Evolutionary conservation across 345 rosid genomes (phyloP).

Genomic region (Syzygium jambos): DNA sequence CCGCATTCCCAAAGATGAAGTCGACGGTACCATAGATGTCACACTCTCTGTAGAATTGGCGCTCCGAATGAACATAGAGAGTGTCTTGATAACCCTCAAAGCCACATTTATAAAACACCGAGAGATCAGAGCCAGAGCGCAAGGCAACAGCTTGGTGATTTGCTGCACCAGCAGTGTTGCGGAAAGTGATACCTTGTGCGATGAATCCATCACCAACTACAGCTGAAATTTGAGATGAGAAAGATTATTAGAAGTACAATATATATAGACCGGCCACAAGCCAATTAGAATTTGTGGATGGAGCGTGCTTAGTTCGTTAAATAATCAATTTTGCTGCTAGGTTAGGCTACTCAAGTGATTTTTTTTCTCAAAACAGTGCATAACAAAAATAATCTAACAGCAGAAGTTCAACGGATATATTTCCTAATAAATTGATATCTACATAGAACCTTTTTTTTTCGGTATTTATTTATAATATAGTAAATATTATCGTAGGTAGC

Average conservation of each 20-base stretch:
- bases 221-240: conserved; percentile 20
- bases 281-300: conserved; percentile 1
- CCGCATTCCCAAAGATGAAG: conserved; percentile 59
- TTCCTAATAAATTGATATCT: not conserved
- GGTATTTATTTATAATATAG: not conserved
- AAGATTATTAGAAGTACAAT: not conserved
- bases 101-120: conserved; percentile 52
- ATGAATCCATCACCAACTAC: conserved; percentile 55
- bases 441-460: not conserved
- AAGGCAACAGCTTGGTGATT: conserved; percentile 65
- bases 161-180: conserved; percentile 58
- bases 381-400: not conserved
- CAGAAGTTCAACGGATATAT: not conserved
- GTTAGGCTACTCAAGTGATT: not conserved
- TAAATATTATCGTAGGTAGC: not conserved
- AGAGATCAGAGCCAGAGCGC: conserved; percentile 61
- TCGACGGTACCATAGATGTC: conserved; percentile 52
- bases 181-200: conserved; percentile 51
- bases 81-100: conserved; percentile 64
- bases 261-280: not conserved
- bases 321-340: not conserved
- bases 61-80: conserved; percentile 42
- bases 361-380: not conserved
- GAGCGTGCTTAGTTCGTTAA: not conserved
- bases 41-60: conserved; percentile 57